phyloP scores from a whole-genome alignment of 1,139 yeast genomes.

The Protomyces macrosporus region DNA sequence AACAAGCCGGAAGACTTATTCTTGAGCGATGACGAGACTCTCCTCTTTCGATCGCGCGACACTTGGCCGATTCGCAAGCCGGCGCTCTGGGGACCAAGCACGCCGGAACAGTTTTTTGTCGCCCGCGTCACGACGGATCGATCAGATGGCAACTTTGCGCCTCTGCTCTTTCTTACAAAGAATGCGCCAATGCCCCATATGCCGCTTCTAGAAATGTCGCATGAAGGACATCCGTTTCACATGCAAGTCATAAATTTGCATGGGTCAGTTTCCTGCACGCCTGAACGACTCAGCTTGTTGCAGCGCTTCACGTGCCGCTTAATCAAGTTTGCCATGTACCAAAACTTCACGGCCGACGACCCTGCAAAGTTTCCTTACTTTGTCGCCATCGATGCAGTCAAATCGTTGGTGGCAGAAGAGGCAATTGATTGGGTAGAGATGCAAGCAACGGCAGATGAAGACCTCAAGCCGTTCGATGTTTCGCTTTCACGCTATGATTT shows the following conservation, averaged over 20 bases:
- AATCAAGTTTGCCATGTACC: background rate
- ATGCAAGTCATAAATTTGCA: background rate
- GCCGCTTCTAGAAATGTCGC: background rate
- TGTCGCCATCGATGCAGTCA: background rate
- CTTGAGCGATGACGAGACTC: background rate
- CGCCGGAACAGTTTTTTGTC: background rate
- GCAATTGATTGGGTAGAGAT: constrained; percentile 9
- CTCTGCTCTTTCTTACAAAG: constrained; percentile 13
- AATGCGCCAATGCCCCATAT: constrained; percentile 1
- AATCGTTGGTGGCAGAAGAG: background rate
- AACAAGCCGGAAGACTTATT: background rate
- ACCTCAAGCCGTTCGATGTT: background rate
- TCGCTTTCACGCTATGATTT: background rate
- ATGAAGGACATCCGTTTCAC: background rate
- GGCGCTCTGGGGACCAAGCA: background rate
- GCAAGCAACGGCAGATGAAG: background rate
- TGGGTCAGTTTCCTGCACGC: background rate
- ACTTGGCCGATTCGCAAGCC: constrained; percentile 9
- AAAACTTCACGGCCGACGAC: background rate
- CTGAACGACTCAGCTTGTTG: background rate
- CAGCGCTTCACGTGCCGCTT: constrained; percentile 2
- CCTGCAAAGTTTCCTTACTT: constrained; percentile 6
- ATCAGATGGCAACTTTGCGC: background rate
- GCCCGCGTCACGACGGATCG: background rate
- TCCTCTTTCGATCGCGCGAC: background rate